These are phyloP conservation scores for Sporothrix globosa DNA, from an alignment of 2,329 filamentous ascomycete genomes.

Conservation along the genomic window DNA sequence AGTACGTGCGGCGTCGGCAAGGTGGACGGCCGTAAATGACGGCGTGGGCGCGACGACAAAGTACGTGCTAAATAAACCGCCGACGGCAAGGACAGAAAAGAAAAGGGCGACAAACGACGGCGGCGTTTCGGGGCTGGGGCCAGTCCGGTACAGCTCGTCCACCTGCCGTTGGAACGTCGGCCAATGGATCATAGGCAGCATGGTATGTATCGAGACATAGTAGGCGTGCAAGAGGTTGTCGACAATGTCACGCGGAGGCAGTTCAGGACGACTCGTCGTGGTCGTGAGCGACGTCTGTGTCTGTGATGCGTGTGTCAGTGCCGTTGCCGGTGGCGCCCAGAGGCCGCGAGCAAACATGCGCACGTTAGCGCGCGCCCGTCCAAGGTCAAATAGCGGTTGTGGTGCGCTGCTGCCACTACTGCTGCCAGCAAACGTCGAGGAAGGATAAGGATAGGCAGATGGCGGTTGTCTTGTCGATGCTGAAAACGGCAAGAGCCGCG, in stretches of 20 bases:
- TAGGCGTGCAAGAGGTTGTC: constrained; percentile 78
- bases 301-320: background rate
- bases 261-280: constrained; percentile 51
- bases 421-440: background rate
- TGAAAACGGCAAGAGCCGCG: background rate
- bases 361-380: constrained; percentile 72
- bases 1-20: constrained; percentile 70
- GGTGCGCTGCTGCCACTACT: too few relatives aligned
- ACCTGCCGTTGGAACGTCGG: constrained; percentile 76
- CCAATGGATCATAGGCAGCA: constrained; percentile 87
- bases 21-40: constrained; percentile 61
- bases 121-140: background rate
- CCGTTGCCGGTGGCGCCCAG: constrained; percentile 67
- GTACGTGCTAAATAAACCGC: constrained; percentile 78
- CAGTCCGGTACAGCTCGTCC: constrained; percentile 69
- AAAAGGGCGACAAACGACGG: constrained; percentile 77
- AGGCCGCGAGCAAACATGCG: constrained; percentile 75
- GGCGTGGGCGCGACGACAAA: constrained; percentile 50
- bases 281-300: constrained; percentile 38
- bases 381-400: constrained; percentile 67
- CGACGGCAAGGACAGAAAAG: constrained; percentile 81
- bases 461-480: background rate
- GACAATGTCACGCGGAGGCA: constrained; percentile 71
- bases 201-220: constrained; percentile 73
- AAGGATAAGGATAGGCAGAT: background rate